Percentiles rank a stretch among this genome's conserved stretches.
Conservation (phyloP, 441 rosid species). For the Manihot esculenta region DNA sequence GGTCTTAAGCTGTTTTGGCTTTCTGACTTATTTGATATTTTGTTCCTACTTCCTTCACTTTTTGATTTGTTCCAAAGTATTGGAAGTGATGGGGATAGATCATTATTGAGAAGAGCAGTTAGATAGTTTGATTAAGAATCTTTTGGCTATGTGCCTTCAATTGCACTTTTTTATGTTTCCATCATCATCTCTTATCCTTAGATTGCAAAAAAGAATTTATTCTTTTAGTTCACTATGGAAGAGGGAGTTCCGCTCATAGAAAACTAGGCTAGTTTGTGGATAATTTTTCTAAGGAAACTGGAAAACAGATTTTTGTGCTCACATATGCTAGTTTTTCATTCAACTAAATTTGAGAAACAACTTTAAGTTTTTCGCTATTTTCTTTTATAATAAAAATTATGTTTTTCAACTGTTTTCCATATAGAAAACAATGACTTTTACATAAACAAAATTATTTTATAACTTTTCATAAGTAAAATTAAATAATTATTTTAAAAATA, state of each 20-base stretch:
- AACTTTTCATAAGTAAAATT: no score
- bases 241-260: neutral
- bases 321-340: no score
- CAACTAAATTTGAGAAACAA: no score
- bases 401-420: no score
- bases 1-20: neutral
- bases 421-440: no score
- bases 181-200: neutral
- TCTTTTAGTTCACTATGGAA: neutral
- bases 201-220: neutral
- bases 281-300: no score
- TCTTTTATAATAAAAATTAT: no score
- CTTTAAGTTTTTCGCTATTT: no score
- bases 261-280: no score
- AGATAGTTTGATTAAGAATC: neutral
- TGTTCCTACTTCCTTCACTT: neutral
- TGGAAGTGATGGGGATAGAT: slow-evolving; percentile 1
- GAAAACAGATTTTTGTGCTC: no score
- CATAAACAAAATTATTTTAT: no score
- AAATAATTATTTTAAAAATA: no score
- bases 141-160: neutral
- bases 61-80: neutral
- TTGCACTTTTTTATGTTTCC: neutral
- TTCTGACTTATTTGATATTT: neutral
- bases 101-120: slow-evolving; percentile 1